Base-by-base conservation (phyloP, 192 early-diverging fungal species). In the Podila minutissima region DNA sequence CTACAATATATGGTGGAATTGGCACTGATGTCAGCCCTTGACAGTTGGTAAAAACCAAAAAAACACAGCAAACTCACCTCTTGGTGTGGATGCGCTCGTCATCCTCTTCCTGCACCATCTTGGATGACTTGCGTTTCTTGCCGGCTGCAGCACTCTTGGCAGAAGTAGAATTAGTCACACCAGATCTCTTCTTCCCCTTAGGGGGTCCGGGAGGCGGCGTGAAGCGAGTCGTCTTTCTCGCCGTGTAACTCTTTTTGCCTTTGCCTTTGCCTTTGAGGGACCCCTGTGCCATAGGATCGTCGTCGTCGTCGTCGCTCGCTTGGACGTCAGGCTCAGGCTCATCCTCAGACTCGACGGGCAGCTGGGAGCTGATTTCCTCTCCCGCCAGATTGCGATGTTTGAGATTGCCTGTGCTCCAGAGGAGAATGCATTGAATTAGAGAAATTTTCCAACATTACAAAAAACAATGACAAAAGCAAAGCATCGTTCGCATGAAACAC, bases 331-430 rank as follows among this genome's bases (percentile, higher is more conserved):
- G 9, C 2, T 15, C 9, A 48, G 46, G 50, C 29, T 84, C 83
- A 12, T 84, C 74, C 0, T 74, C 78, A 19, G 69, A 72, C 3
- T 61, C 37, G 2, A 46, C 48, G 12, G 74, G 76, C 0, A 83
- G 58, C 59, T 85, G 66, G 5, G 94, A 92, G 31, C 91, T 86
- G n/a, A 95, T 88, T 64, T 89, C 84, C 20, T 85, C 84, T 46
- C 93, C 93, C 2, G 83, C 82, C 55, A 95, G 70, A 74, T 94
- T 92, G 17, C 94, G 86, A 71, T 92, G 92, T 66, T 93, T 95
- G 13, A 95, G 83, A 64, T 88, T 89, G 29, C 85, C 88, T 67
- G 87, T 29, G n/a, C 17, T 9, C 20, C 19, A 79, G 82, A 84
- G 26, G 73, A 50, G 20, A 28, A 59, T 53, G 12, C 20, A 46